Conservation (phyloP, 106 monocot genomes). For the Narthecium ossifragum region DNA sequence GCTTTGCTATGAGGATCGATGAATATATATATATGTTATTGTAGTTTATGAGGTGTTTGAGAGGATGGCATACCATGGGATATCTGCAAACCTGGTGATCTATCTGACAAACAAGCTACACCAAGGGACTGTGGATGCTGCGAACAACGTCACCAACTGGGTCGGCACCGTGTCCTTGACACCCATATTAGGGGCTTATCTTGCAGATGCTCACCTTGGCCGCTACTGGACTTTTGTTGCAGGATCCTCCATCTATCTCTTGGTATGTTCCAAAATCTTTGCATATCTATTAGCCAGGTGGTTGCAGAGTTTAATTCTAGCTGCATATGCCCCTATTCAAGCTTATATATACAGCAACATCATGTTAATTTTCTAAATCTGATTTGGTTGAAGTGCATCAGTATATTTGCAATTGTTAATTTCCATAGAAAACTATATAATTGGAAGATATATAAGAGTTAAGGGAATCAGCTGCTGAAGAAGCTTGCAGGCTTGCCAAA, state of each 20-base stretch:
- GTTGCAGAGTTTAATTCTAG: no score
- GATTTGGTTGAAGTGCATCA: no score
- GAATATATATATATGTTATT: neutral
- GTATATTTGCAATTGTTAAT: no score
- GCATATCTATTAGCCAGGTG: no score
- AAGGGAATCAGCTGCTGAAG: no score
- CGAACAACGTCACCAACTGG: constrained; percentile 69
- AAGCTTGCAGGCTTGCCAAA: no score
- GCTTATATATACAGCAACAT: no score
- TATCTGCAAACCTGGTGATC: constrained; percentile 37
- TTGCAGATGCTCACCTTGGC: constrained; percentile 34
- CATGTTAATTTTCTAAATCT: no score
- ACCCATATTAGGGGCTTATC: constrained; percentile 36
- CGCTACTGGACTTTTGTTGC: constrained; percentile 30
- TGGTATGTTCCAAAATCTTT: constrained; percentile 28
- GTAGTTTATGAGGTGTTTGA: constrained; percentile 57
- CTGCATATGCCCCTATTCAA: no score
- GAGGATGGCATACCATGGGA: constrained; percentile 50
- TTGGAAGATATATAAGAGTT: no score
- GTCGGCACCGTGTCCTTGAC: constrained; percentile 33
- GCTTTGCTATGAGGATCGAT: neutral
- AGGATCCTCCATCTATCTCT: constrained; percentile 11
- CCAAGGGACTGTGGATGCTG: constrained; percentile 27
- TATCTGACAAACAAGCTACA: constrained; percentile 45
- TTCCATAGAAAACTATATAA: no score